Base-by-base conservation (phyloP, 495 filamentous ascomycete species). In the Delitschia confertaspora region DNA sequence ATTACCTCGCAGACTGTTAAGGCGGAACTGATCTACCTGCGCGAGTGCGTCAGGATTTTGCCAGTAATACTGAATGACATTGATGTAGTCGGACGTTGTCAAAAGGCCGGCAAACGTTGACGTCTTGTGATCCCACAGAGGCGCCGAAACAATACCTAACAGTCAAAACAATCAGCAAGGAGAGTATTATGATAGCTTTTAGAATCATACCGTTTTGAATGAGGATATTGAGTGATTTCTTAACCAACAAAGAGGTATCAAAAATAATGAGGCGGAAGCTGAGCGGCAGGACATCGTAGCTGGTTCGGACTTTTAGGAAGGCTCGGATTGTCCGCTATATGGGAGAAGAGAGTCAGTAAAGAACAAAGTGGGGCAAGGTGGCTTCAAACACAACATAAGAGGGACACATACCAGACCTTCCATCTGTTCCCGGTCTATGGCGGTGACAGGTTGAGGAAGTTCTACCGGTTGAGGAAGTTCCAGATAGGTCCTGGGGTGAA, bases 41-140 rank as follows among this genome's bases (percentile, higher is more conserved):
- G 79, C 77, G 40, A 99, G 72, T 9, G 85, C 80, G 32, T 89
- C 85, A 11, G 93, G 93, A 55, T 89, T 93, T 66, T 96, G 89
- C 79, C 91, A 96, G 69, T 96, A 96, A 64, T 96, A 99, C 65
- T 96, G 93, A 39, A 99, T 93, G 42, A 99, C 82, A 61, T 99
- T 99, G 69, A 99, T 84, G 63, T 91, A 99, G 63, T 99, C 91
- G 49, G 86, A 91, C 33, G 85, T 93, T 16, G 91, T 96, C 57
- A 99, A 73, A 18, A 96, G 71, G 37, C 91, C 91, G 18, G 93
- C 91, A 60, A 96, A 99, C 17, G 81, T 86, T 19, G 88, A 94
- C 3, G 81, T 83, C 42, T 85, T 85, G 23, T 88, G 94, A 65
- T 99, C 91, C 91, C 91, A 99, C 50, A 99, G 72, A 19, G 91